Base-by-base conservation (phyloP, 805 yeast species). In the Candida xyloterini region DNA sequence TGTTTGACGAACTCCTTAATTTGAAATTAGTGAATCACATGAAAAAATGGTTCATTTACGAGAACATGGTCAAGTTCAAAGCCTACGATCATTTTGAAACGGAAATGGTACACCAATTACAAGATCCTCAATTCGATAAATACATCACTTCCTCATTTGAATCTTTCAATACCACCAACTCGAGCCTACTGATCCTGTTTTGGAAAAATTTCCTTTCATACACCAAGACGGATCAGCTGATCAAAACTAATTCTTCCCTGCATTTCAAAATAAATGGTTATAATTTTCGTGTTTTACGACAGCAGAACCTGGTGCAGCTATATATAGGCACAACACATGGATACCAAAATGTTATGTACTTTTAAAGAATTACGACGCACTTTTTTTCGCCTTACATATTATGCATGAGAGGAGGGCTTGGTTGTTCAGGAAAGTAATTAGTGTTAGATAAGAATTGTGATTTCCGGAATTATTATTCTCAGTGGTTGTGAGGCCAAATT, bases 251-350 rank as follows among this genome's bases (percentile, higher is more conserved):
- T 10, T 16, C 29, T 13, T 27, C 29, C 2, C 34, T 38, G 11
- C 39, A 37, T 2, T 35, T 57, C 35, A 55, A 56, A 30, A 35
- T 59, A 10, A 52, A 48, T 27, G 64, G 62, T 3, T 55, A 50
- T 40, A 53, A 52, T 31, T 57, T 59, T 34, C 51, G 47, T 22
- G 42, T 45, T 10, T 25, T 43, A n/a, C 39, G 36, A 10, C 11
- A 10, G 3, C 37, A 47, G 10, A 48, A 42, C 30, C 32, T 55
- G 7, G 46, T 59, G 7, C 51, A 52, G 36, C 14, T 57, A 4
- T 56, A 48, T 26, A 40, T 49, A 8, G 50, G 52, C 3, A 35
- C 45, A 20, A 41, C 35, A 2, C 20, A 36, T 18, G 62, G 60
- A 1, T 58, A 38, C 33, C 43, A 38, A 13, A 50, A 56, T 33